Conservation (phyloP, 176 grass and related monocot genomes). For the Sorghum bicolor region DNA sequence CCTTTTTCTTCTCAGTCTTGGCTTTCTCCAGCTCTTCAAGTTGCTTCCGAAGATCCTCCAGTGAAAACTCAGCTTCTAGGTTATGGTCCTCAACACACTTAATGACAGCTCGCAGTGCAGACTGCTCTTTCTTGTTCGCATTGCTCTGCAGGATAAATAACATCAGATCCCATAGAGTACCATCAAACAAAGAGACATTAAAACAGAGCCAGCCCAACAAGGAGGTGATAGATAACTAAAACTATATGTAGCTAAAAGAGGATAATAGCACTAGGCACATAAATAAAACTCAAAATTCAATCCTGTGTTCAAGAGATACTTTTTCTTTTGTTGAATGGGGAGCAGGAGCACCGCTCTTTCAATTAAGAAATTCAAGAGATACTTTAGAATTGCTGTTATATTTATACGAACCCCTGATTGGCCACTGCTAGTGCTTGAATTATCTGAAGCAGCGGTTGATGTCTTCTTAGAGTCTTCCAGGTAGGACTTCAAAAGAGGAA, state of each 20-base stretch:
- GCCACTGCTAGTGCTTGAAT: conserved; percentile 47
- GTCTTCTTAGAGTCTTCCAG: conserved; percentile 67
- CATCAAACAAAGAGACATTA: not conserved
- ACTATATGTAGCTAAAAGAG: not conserved
- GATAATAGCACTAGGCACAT: not conserved
- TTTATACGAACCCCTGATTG: conserved; percentile 54
- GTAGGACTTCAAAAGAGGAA: conserved; percentile 86
- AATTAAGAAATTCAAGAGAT: not conserved
- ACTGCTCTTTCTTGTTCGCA: conserved; percentile 72
- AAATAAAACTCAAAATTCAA: not conserved
- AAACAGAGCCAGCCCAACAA: not conserved
- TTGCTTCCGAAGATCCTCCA: conserved; percentile 64
- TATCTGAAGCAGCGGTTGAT: conserved; percentile 39
- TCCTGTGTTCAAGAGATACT: conserved; percentile 8
- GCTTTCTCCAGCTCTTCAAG: conserved; percentile 86
- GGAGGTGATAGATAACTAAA: not conserved
- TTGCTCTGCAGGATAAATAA: conserved; percentile 57
- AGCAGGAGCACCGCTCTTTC: not conserved
- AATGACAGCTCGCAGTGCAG: conserved; percentile 67
- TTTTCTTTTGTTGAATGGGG: not conserved
- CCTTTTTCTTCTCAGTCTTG: conserved; percentile 86
- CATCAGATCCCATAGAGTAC: conserved; percentile 8
- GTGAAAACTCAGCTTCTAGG: conserved; percentile 74
- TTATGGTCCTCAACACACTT: conserved; percentile 94
- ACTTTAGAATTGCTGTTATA: not conserved